Percentiles rank a stretch among this genome's conserved stretches.
Evolutionary conservation across 345 rosid genomes (phyloP).

Genomic region (Populus pruinosa): DNA sequence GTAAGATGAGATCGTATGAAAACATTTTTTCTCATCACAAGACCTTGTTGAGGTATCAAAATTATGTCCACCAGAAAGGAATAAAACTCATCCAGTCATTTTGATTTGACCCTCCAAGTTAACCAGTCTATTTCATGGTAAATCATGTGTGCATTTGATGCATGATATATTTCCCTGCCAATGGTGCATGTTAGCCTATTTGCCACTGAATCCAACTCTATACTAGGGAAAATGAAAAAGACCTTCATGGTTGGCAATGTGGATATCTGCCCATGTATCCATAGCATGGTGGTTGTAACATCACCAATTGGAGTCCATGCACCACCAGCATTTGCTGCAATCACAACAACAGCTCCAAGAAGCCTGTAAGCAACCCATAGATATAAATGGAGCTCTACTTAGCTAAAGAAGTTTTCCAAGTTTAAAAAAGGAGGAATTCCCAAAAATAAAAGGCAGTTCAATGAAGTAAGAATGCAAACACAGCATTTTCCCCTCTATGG

Average conservation of each 20-base stretch:
- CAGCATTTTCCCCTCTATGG: neutral
- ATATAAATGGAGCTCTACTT: neutral
- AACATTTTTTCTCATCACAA: neutral
- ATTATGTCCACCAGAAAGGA: neutral
- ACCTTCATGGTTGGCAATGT: slow-evolving; percentile 90
- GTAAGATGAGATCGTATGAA: neutral
- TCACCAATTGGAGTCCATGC: slow-evolving; percentile 99
- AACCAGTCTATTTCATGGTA: neutral
- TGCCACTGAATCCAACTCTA: neutral
- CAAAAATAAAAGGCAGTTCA: neutral
- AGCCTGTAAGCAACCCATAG: slow-evolving; percentile 46
- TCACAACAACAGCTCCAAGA: slow-evolving; percentile 90
- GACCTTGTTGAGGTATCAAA: neutral
- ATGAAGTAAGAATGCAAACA: neutral
- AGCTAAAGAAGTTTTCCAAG: neutral
- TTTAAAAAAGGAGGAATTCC: neutral
- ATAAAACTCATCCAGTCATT: neutral
- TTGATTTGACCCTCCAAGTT: neutral
- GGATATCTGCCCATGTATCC: slow-evolving; percentile 96
- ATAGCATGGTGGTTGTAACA: slow-evolving; percentile 96
- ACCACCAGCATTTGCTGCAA: slow-evolving; percentile 98
- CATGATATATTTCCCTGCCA: neutral
- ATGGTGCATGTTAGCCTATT: neutral
- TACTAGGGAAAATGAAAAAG: neutral
- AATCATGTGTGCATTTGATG: neutral